Evolutionary conservation across 1,284 basidiomycete genomes (phyloP).

Genomic region (Melanopsichium pennsylvanicum): DNA sequence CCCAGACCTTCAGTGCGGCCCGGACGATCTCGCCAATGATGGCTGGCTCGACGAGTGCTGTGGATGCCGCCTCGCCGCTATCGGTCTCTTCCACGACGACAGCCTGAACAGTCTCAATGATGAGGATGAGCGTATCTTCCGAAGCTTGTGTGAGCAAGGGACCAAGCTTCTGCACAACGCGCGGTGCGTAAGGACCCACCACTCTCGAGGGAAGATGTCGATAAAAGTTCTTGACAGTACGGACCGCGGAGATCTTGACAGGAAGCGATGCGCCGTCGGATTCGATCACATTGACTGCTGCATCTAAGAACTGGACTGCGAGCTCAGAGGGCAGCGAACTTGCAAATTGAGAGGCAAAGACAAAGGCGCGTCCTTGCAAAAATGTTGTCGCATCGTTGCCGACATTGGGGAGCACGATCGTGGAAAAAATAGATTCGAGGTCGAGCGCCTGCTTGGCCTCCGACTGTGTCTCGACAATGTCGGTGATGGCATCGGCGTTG

Average conservation of each 20-base stretch:
- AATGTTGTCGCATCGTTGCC: constrained; percentile 75
- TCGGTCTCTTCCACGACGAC: constrained; percentile 76
- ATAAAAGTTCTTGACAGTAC: constrained; percentile 68
- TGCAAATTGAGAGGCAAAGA: constrained; percentile 90
- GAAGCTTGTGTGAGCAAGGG: constrained; percentile 81
- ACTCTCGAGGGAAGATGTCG: constrained; percentile 70
- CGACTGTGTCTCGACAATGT: constrained; percentile 75
- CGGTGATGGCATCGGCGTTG: constrained; percentile 78
- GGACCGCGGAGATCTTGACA: constrained; percentile 89
- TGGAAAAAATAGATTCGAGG: constrained; percentile 77
- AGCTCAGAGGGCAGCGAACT: constrained; percentile 76
- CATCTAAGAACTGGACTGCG: constrained; percentile 74
- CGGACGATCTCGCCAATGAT: constrained; percentile 48
- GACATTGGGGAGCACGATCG: constrained; percentile 81
- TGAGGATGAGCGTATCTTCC: constrained; percentile 87
- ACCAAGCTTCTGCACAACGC: constrained; percentile 82
- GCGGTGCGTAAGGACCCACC: constrained; percentile 73
- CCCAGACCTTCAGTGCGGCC: constrained; percentile 75
- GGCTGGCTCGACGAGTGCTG: constrained; percentile 28
- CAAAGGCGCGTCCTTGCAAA: constrained; percentile 90
- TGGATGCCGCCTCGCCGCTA: constrained; percentile 14
- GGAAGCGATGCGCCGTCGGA: constrained; percentile 75
- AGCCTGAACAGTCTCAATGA: constrained; percentile 83
- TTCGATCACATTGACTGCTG: constrained; percentile 85
- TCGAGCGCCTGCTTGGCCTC: constrained; percentile 69